Evolutionary conservation across 2,329 filamentous ascomycete species (phyloP).

Genomic region (Neurospora sp.): DNA sequence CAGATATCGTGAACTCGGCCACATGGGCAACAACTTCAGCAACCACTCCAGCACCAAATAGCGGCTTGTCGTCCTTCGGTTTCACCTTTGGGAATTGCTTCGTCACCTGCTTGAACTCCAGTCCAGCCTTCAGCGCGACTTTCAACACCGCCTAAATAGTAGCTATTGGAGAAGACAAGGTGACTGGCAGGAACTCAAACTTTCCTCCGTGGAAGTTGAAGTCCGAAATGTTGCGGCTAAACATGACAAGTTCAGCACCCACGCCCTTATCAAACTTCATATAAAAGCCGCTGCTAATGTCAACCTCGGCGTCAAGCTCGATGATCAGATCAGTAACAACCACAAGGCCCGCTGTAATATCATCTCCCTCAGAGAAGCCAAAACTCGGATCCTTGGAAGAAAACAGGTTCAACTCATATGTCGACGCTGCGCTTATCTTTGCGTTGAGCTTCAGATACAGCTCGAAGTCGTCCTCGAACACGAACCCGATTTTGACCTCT

Average conservation of each 20-base stretch:
- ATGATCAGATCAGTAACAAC: constrained; percentile 43
- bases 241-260: constrained; percentile 37
- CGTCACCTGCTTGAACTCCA: constrained; percentile 22
- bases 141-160: constrained; percentile 37
- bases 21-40: constrained; percentile 40
- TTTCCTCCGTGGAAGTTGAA: constrained; percentile 36
- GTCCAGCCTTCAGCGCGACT: constrained; percentile 34
- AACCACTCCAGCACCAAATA: constrained; percentile 34
- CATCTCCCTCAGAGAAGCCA: constrained; percentile 29
- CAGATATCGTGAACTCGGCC: constrained; percentile 42
- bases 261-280: constrained; percentile 38
- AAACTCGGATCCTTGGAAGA: constrained; percentile 30
- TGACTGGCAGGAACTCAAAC: constrained; percentile 48
- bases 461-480: constrained; percentile 40
- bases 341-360: constrained; percentile 35
- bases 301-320: constrained; percentile 33
- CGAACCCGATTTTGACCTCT: constrained; percentile 31
- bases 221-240: constrained; percentile 36
- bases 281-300: constrained; percentile 42
- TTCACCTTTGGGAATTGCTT: constrained; percentile 8
- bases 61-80: constrained; percentile 5
- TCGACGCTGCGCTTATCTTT: constrained; percentile 28
- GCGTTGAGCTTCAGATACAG: constrained; percentile 40
- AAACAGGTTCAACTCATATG: constrained; percentile 39
- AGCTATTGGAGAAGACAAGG: constrained; percentile 31